Evolutionary conservation across 2,329 filamentous ascomycete species (phyloP).

Genomic region (Cladosporium austrohemisphaericum): DNA sequence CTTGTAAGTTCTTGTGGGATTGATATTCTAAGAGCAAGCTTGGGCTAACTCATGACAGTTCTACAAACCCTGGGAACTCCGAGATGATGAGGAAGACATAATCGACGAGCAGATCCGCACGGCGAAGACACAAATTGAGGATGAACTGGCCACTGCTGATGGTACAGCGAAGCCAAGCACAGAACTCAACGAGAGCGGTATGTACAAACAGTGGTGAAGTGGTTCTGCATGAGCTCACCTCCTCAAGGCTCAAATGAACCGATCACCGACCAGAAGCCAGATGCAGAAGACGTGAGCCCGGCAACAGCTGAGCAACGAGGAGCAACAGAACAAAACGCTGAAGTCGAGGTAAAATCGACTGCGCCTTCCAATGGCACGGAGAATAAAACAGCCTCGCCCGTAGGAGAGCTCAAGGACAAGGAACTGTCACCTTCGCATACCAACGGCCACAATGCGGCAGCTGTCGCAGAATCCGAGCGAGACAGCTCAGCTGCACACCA

Average conservation of each 20-base stretch:
- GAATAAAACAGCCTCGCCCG: no score
- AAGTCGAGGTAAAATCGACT: no score
- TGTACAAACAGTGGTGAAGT: background rate
- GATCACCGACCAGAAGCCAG: no score
- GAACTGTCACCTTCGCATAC: slow-evolving; percentile 19
- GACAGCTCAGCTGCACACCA: background rate
- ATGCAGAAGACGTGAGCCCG: background rate
- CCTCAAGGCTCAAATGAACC: background rate
- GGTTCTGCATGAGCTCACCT: background rate
- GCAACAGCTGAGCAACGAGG: background rate
- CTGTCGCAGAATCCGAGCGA: slow-evolving; percentile 11
- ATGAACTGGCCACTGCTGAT: slow-evolving; percentile 48
- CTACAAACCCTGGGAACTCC: slow-evolving; percentile 79
- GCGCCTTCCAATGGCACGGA: no score
- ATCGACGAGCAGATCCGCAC: slow-evolving; percentile 69
- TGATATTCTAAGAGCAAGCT: no score
- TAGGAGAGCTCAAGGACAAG: no score
- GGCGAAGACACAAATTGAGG: slow-evolving; percentile 58
- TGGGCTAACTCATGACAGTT: slow-evolving; percentile 55
- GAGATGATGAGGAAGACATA: slow-evolving; percentile 62
- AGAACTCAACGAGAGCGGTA: background rate
- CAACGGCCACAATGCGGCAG: slow-evolving; percentile 13
- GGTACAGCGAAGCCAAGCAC: background rate
- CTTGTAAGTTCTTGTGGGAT: slow-evolving; percentile 57
- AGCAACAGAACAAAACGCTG: no score